Base-by-base conservation (phyloP, 306 rosid genomes). In the Erythrophleum fordii region DNA sequence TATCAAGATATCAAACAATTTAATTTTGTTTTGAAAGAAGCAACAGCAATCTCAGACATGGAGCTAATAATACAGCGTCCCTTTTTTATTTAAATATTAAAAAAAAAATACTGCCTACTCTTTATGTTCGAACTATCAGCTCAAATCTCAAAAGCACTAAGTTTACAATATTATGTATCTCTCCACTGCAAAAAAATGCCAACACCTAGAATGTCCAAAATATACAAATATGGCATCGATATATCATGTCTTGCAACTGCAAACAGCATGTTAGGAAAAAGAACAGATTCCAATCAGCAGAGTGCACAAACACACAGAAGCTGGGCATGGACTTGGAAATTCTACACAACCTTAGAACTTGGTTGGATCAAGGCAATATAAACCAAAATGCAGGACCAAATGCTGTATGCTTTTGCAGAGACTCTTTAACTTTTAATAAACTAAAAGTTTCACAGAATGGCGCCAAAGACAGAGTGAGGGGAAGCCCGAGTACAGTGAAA, bases 1-100 rank as follows among this genome's bases (percentile, higher is more conserved):
- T 64, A 64, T 35, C 70, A 64, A 44, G 25, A 45, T 16, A 75
- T 46, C 34, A 18, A 69, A 51, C 12, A 39, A 52, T n/a, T 55
- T 79, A 67, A 34, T 74, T 81, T 81, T 34, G 22, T 44, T 55
- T 39, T 12, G 12, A 64, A 39, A 12, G 35, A 73, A 51, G 56
- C 51, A 52, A 73, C 23, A 23, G 18, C 14, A 73, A 61, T 61
- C 16, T 11, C 26, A 72, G 23, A n/a, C 49, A 18, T 61, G 37
- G 34, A 8, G 53, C 16, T 58, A 59, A 42, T 55, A 22, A 41
- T 12, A 41, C 46, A 0, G 26, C 29, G 1, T 22, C 2, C 17
- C 1, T 22, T 22, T 55, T 8, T 8, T 17, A 49, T 49, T 22
- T 3, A 49, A 17, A 49, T 11, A 17, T 5, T 1, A 18, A 52